phyloP scores from a whole-genome alignment of 176 grass and related monocot genomes.

The Alopecurus myosuroides region DNA sequence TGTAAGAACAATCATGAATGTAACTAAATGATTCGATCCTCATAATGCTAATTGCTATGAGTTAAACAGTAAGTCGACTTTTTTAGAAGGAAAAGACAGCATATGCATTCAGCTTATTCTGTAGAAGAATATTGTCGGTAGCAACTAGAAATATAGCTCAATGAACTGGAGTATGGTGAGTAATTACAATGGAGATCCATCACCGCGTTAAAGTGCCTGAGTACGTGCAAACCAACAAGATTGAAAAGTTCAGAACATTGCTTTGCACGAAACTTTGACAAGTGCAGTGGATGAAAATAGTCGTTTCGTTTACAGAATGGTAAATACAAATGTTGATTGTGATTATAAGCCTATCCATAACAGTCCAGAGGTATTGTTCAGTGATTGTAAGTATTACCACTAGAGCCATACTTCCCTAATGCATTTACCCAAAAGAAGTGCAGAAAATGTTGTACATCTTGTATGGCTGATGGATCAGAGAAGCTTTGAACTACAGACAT shows the following conservation, averaged over 20 bases:
- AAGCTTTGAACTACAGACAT: background rate
- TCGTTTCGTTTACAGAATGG: background rate
- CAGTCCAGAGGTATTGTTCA: background rate
- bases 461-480: background rate
- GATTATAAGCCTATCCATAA: background rate
- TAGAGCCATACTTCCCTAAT: background rate
- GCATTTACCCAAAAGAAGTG: background rate
- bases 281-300: background rate
- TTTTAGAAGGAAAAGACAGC: background rate
- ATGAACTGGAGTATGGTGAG: background rate
- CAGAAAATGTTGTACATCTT: background rate
- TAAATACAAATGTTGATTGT: background rate
- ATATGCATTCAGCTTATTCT: background rate
- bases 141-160: background rate
- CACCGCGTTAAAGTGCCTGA: background rate
- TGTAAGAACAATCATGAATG: background rate
- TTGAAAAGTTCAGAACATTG: background rate
- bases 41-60: background rate
- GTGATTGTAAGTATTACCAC: background rate
- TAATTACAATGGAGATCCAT: background rate
- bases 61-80: background rate
- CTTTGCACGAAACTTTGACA: background rate
- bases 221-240: background rate
- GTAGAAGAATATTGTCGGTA: background rate
- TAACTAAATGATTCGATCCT: slow-evolving; percentile 12